Conservation (phyloP, 345 rosid genomes). For the Rhizophora mangle region DNA sequence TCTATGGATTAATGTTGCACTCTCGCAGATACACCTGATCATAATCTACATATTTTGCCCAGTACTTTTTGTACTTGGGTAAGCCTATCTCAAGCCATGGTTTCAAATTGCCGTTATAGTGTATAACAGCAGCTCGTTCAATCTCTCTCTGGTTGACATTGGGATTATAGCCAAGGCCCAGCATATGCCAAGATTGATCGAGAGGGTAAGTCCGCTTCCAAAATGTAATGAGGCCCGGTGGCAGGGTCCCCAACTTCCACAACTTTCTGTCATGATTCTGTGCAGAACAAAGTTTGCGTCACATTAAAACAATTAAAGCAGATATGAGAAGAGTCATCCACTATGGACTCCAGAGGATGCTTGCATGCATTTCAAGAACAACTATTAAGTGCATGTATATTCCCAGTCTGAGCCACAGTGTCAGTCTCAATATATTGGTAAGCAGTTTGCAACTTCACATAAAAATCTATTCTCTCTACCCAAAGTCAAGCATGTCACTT, state of each 20-base stretch:
- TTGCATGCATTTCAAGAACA: too few species aligned
- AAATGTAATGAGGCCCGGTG: conserved; percentile 72
- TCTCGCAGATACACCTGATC: conserved; percentile 62
- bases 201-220: conserved; percentile 62
- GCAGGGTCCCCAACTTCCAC: conserved; percentile 81
- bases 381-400: not conserved
- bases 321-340: not conserved
- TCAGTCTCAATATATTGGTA: not conserved
- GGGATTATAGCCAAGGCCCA: conserved; percentile 89
- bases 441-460: not conserved
- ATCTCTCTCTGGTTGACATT: conserved; percentile 64
- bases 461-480: not conserved
- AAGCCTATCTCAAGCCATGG: conserved; percentile 95
- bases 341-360: not conserved
- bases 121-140: conserved; percentile 72
- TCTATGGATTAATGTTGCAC: conserved; percentile 72
- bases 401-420: not conserved
- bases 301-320: conserved; percentile 1
- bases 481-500: conserved; percentile 9
- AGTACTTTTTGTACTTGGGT: conserved; percentile 54
- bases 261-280: conserved; percentile 71
- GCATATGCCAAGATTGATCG: conserved; percentile 55
- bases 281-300: conserved; percentile 13
- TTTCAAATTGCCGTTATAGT: conserved; percentile 77
- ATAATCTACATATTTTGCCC: conserved; percentile 67